Conservation (phyloP, 1,284 basidiomycete genomes). For the Neolentinus lepideus region DNA sequence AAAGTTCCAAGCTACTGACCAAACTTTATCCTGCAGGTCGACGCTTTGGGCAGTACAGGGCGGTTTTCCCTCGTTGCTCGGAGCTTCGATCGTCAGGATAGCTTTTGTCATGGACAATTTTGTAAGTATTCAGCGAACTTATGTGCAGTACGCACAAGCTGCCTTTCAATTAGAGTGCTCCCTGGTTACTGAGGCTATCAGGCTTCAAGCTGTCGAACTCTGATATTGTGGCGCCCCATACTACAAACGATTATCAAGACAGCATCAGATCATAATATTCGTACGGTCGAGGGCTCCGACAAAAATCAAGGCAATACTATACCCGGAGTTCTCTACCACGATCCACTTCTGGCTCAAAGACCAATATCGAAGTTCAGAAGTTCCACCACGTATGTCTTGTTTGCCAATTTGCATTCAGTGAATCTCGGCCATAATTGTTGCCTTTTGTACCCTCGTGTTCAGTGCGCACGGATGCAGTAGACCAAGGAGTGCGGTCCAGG, state of each 20-base stretch:
- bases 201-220: too few species aligned
- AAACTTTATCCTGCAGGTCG: not conserved
- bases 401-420: too few species aligned
- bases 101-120: too few species aligned
- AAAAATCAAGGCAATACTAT: not conserved
- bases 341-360: not conserved
- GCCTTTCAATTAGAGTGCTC: too few species aligned
- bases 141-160: too few species aligned
- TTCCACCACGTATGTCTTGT: not conserved
- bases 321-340: not conserved
- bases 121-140: too few species aligned
- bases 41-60: not conserved
- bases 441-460: too few species aligned
- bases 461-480: too few species aligned
- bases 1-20: not conserved
- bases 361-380: not conserved
- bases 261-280: not conserved
- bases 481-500: too few species aligned
- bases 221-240: too few species aligned
- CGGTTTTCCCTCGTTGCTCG: not conserved
- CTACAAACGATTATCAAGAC: not conserved
- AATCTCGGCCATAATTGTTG: too few species aligned
- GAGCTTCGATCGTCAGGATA: not conserved
- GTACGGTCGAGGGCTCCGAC: not conserved
- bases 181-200: too few species aligned